Evolutionary conservation across 2,329 filamentous ascomycete species (phyloP).

Genomic region (Aspergillus neotritici): DNA sequence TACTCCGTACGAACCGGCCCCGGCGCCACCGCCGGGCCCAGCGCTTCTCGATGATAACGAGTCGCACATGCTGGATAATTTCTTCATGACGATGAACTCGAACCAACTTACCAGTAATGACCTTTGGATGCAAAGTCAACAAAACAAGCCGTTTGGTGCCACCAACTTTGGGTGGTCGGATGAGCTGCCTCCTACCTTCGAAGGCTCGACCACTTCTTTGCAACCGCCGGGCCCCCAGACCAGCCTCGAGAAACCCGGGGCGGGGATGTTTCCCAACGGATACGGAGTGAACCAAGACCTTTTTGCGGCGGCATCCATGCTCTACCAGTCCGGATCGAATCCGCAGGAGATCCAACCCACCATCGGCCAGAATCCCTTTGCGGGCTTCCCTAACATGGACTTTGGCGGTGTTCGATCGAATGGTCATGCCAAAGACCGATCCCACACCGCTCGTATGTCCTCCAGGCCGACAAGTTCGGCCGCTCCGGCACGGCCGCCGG

Average conservation of each 20-base stretch:
- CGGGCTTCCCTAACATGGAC: constrained; percentile 19
- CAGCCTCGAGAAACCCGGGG: constrained; percentile 20
- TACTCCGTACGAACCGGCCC: constrained; percentile 45
- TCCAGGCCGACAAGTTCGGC: constrained; percentile 11
- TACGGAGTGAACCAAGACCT: constrained; percentile 44
- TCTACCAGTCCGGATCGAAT: constrained; percentile 34
- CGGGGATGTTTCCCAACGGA: constrained; percentile 20
- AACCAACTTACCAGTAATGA: constrained; percentile 35
- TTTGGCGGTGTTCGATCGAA: constrained; percentile 14
- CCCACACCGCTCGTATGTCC: constrained; percentile 9
- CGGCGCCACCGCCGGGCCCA: constrained; percentile 59
- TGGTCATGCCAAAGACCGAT: constrained; percentile 15
- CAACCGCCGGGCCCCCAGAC: constrained; percentile 41
- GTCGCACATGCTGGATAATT: constrained; percentile 51
- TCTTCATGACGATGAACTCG: constrained; percentile 40
- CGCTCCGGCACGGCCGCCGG: constrained; percentile 20
- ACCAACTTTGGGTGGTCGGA: constrained; percentile 35
- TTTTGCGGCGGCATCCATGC: constrained; percentile 52
- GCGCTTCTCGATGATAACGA: constrained; percentile 58
- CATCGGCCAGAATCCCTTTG: constrained; percentile 26
- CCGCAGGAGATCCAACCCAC: constrained; percentile 25
- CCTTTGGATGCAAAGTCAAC: constrained; percentile 30
- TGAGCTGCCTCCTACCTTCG: constrained; percentile 59
- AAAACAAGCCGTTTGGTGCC: constrained; percentile 24
- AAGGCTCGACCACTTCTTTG: constrained; percentile 60